Base-by-base conservation (phyloP, 129 eudicot species). In the Arctium minus region DNA sequence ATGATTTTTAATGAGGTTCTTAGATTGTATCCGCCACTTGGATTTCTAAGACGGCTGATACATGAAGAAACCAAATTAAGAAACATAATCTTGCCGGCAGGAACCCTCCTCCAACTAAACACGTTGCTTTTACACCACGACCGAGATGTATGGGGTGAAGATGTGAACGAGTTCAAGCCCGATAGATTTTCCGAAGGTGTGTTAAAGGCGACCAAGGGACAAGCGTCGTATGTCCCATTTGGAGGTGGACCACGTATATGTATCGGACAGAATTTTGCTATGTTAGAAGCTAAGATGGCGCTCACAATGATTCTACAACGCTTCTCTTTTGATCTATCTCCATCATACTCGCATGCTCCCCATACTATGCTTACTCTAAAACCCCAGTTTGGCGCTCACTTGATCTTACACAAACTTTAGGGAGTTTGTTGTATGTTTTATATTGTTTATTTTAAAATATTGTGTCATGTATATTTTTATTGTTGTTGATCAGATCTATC, bases 201-300 rank as follows among this genome's bases (percentile, higher is more conserved):
- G 30, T 46, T 13, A 15, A 76, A 75, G 74, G 78, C 36, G n/a
- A 70, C 83, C 35, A 81, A 86, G 71, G 80, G 87, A 29, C 81
- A 68, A 78, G 67, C 69, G 12, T 8, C 27, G 1, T 84, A 72
- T 44, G 5, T 84, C 46, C 87, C 87, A 8, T 84, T 84, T 79
- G 76, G 87, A 39, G 79, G 75, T 64, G 87, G 87, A n/a, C 87
- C 83, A 17, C 82, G 87, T 56, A 79, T 79, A 72, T 84, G 83
- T 15, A 73, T 84, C 33, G 87, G 87, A 46, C 86, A 77, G 6
- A 83, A 83, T 42, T 83, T 83, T 72, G 73, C 86, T 29, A 77
- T 83, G 82, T 36, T 84, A 30, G 86, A 83, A 79, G 80, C 80
- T 0, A 83, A 83, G 75, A 39, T 79, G 83, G 80, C 76, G 1